Percentiles rank a stretch among this genome's conserved stretches.
phyloP scores from a whole-genome alignment of 352 stramenopile genomes.

The Elongisporangium prolatum region DNA sequence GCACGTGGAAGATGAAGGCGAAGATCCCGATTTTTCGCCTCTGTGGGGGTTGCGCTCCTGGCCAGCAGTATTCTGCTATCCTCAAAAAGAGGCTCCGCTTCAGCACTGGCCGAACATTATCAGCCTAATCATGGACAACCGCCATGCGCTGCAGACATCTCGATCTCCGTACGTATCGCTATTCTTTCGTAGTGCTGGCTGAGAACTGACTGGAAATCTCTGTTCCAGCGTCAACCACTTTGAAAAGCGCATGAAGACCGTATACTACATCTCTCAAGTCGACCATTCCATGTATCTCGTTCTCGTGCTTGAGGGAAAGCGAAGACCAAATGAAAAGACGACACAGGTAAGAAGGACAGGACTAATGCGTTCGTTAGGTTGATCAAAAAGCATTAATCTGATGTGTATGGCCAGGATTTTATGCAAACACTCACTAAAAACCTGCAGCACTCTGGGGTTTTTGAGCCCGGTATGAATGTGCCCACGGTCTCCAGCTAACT shows the following conservation, averaged over 20 bases:
- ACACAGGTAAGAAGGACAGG: constrained; percentile 34
- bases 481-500: background rate
- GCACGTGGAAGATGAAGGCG: constrained; percentile 54
- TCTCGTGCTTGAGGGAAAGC: constrained; percentile 63
- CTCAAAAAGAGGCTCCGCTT: constrained; percentile 44
- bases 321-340: constrained; percentile 63
- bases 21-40: constrained; percentile 72
- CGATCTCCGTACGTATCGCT: constrained; percentile 39
- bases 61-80: constrained; percentile 83
- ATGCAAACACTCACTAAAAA: constrained; percentile 78
- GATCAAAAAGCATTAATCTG: constrained; percentile 2
- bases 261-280: constrained; percentile 73
- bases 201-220: background rate
- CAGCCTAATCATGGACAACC: constrained; percentile 85
- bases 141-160: constrained; percentile 41
- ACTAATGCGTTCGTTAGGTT: background rate
- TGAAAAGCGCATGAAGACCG: constrained; percentile 59
- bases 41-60: constrained; percentile 76
- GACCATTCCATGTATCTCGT: constrained; percentile 75
- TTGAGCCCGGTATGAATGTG: constrained; percentile 21
- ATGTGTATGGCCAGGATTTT: constrained; percentile 48
- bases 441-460: constrained; percentile 68
- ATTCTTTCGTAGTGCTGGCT: background rate
- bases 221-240: constrained; percentile 53
- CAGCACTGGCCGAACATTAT: constrained; percentile 86